phyloP scores from a whole-genome alignment of 805 yeast species.

The Tetrapisispora phaffii region DNA sequence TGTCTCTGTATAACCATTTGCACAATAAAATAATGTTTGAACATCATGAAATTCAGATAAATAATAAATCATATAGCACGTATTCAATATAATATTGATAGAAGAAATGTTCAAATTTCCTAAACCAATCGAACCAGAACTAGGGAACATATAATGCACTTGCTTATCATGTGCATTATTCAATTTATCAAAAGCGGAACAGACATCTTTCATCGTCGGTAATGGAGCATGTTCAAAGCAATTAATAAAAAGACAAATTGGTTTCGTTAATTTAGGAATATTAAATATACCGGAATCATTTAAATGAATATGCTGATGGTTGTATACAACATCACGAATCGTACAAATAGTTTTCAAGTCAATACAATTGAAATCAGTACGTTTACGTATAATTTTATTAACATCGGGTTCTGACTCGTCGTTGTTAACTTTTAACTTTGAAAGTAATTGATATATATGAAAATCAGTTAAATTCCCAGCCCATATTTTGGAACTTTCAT shows the following conservation, averaged over 20 bases:
- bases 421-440: not conserved
- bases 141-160: conserved; percentile 52
- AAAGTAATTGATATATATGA: conserved; percentile 29
- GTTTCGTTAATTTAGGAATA: conserved; percentile 38
- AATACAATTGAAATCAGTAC: not conserved
- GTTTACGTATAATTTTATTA: not conserved
- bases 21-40: conserved; percentile 58
- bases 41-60: conserved; percentile 15
- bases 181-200: conserved; percentile 6
- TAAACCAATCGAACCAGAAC: conserved; percentile 73
- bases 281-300: conserved; percentile 32
- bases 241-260: conserved; percentile 45
- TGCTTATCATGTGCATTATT: conserved; percentile 5
- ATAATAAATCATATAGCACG: conserved; percentile 40
- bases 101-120: conserved; percentile 62
- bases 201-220: conserved; percentile 35
- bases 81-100: conserved; percentile 59
- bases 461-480: conserved; percentile 75
- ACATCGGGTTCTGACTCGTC: not conserved
- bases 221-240: conserved; percentile 53
- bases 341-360: conserved; percentile 38
- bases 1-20: conserved; percentile 90
- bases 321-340: conserved; percentile 25
- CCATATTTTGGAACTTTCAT: conserved; percentile 45
- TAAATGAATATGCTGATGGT: conserved; percentile 8